phyloP scores from a whole-genome alignment of 495 filamentous ascomycete species.

The Talaromyces trachyspermus region DNA sequence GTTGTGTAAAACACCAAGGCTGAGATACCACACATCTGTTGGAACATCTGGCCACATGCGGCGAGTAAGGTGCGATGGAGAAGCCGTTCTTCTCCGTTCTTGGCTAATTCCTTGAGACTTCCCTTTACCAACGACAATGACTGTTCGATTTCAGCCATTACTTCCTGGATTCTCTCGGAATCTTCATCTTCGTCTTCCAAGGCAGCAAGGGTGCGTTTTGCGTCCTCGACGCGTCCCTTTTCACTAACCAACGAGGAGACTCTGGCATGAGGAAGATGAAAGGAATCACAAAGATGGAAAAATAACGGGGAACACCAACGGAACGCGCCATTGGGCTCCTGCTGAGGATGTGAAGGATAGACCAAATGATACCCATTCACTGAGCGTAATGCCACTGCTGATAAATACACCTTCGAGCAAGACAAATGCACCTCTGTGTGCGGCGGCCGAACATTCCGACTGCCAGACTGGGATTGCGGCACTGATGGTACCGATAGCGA shows the following conservation, averaged over 20 bases:
- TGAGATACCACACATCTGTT: constrained; percentile 35
- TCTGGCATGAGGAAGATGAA: constrained; percentile 36
- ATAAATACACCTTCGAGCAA: constrained; percentile 43
- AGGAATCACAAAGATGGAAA: constrained; percentile 30
- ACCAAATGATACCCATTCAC: constrained; percentile 60
- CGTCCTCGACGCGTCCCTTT: constrained; percentile 25
- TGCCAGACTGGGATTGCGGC: constrained; percentile 52
- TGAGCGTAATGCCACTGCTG: constrained; percentile 53
- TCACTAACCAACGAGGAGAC: constrained; percentile 38
- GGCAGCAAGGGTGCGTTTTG: constrained; percentile 27
- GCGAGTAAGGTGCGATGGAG: constrained; percentile 28
- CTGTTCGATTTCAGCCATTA: constrained; percentile 34
- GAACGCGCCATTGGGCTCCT: constrained; percentile 47
- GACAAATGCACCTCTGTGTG: constrained; percentile 38
- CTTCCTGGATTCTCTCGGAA: constrained; percentile 14
- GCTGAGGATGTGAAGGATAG: constrained; percentile 24
- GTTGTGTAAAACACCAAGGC: constrained; percentile 26
- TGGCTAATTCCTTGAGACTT: constrained; percentile 20
- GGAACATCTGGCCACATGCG: constrained; percentile 35
- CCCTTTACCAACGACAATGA: constrained; percentile 28
- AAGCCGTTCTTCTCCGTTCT: constrained; percentile 16
- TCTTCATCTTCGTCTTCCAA: constrained; percentile 30
- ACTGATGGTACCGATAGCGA: constrained; percentile 53
- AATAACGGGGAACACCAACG: constrained; percentile 38
- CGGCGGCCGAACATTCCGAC: constrained; percentile 22